Base-by-base conservation (phyloP, 1,284 basidiomycete genomes). In the Cryptococcus maquisensis region DNA sequence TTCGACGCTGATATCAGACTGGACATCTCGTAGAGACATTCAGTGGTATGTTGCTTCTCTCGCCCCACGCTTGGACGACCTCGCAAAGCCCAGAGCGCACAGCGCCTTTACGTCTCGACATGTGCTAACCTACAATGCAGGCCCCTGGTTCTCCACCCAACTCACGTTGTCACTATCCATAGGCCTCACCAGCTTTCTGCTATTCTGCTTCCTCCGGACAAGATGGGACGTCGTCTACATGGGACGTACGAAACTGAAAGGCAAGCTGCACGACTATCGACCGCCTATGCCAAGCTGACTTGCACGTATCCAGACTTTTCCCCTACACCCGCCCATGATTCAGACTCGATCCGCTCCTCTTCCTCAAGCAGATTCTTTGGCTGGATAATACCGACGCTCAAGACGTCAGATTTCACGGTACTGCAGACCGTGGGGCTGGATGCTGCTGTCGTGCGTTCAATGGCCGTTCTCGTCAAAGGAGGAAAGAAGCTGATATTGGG, bases 401-500 rank as follows among this genome's bases (percentile, higher is more conserved):
- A 82, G 54, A 91, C 88, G 0, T 91, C 90, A 42, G 95, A 98
- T 69, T 91, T 89, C 65, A 88, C 90, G 3, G 86, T 98, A n/a
- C 80, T 98, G 0, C 94, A 98, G 71, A 94, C 95, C 40, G 94
- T 98, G 12, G 95, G 95, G 0, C 78, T 98, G 47, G 95, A 98
- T 75, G 95, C 93, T 39, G 92, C 92, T 5, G 92, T 98, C 64
- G 90, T 86, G 62, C 59, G 81, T 75, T 72, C 61, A 15, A 37
- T n/a, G n/a, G n/a, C n/a, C n/a, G n/a, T n/a, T n/a, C 4, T n/a
- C 16, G 3, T 26, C 26, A 4, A 24, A 28, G 24, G 10, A 20
- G n/a, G 10, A 18, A 36, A 26, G 21, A n/a, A n/a, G 28, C 48
- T 7, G 3, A 12, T 18, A n/a, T 8, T 23, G n/a, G 24, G 16